These are phyloP conservation scores for Vitis vinifera DNA, from an alignment of 164 flowering plant species.

Conservation along the genomic window ASM3070453v1 NC_081815.1:5957501-5958000, in stretches of 20 bases:
- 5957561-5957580: constrained; percentile 34
- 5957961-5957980: constrained; percentile 31
- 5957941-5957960: constrained; percentile 40
- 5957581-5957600: constrained; percentile 35
- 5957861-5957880: constrained; percentile 44
- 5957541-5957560: constrained; percentile 24
- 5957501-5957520: constrained; percentile 39
- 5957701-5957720: constrained; percentile 34
- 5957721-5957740: constrained; percentile 44
- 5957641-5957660: constrained; percentile 31
- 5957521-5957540: constrained; percentile 38
- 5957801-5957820: constrained; percentile 35
- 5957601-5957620: constrained; percentile 46
- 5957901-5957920: constrained; percentile 13
- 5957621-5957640: constrained; percentile 47
- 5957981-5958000: constrained; percentile 32
- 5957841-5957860: constrained; percentile 39
- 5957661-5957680: constrained; percentile 48
- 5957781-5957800: constrained; percentile 69
- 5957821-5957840: constrained; percentile 50
- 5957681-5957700: constrained; percentile 58
- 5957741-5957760: constrained; percentile 59
- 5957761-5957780: constrained; percentile 60
- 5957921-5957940: constrained; percentile 23
- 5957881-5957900: constrained; percentile 43